Base-by-base conservation (phyloP, 2,329 filamentous ascomycete genomes). In the Talaromyces sp. region DNA sequence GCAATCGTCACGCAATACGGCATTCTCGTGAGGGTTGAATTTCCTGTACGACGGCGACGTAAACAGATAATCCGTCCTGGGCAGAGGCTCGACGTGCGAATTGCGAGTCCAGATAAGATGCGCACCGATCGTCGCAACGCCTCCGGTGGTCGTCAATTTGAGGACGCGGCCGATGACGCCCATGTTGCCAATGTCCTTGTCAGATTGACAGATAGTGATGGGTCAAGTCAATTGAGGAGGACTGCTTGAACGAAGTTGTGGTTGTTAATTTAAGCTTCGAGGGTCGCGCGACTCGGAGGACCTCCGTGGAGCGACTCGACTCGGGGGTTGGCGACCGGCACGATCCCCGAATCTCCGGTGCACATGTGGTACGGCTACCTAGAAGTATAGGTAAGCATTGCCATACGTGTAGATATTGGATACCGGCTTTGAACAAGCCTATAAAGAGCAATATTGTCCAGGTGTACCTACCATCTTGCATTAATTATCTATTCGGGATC, bases 1-100 rank as follows among this genome's bases (percentile, higher is more conserved):
- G 70, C 85, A 88, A 11, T 89, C 77, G 72, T 92, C 90, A 65
- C 90, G 84, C 0, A 85, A 85, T 0, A 85, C 80, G 0, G 88
- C 85, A 74, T 91, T 90, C 37, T 81, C 77, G 49, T 84, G 81
- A 1, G 86, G 85, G 71, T 92, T 92, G 76, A 85, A 83, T 66
- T 82, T 83, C 58, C 80, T 77, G 79, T 84, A 90, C 63, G 83
- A 76, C 19, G 82, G 79, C 33, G 85, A 85, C 62, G 80, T 80
- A 82, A 87, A 89, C 70, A 91, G 84, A 70, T 91, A 88, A 68
- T 83, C 82, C 52, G 83, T 74, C n/a, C 81, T 75, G 56, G 89
- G 74, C 47, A 89, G 84, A 62, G 86, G 82, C 71, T 86, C 78
- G 71, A 89, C 79, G 45, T 79, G 82, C 69, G 86, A 87, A 67